Conservation (phyloP, 352 stramenopile species). For the Thraustochytrium sp. region DNA sequence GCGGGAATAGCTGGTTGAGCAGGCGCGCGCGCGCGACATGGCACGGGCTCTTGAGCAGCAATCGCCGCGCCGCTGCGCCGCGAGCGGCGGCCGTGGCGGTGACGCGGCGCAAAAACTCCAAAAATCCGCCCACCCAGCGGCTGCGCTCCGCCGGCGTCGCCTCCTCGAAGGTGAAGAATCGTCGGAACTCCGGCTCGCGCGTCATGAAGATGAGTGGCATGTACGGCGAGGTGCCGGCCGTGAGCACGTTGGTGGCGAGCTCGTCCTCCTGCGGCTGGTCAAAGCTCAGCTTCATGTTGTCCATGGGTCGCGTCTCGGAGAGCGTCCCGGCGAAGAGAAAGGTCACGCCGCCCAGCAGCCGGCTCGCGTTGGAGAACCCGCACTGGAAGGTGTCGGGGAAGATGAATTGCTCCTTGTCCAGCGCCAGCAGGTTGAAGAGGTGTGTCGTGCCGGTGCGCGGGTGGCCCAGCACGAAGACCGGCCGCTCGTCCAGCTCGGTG, state of each 20-base stretch:
- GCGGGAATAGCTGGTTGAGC: constrained; percentile 48
- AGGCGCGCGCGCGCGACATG: constrained; percentile 43
- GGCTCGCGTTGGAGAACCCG: constrained; percentile 55
- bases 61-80: not conserved
- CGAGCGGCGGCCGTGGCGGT: constrained; percentile 41
- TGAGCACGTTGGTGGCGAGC: constrained; percentile 51
- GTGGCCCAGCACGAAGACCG: constrained; percentile 50
- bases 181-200: constrained; percentile 43
- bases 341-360: constrained; percentile 56
- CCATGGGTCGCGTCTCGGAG: constrained; percentile 55
- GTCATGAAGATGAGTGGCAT: constrained; percentile 56
- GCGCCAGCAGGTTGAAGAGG: constrained; percentile 54
- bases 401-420: constrained; percentile 54
- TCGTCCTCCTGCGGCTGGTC: constrained; percentile 60
- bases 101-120: constrained; percentile 28
- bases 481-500: constrained; percentile 45
- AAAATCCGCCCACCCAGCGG: constrained; percentile 39
- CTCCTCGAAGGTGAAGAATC: constrained; percentile 47
- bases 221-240: constrained; percentile 51
- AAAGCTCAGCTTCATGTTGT: constrained; percentile 56
- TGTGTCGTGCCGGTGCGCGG: constrained; percentile 56
- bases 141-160: constrained; percentile 36
- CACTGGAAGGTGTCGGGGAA: constrained; percentile 56
- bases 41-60: constrained; percentile 49
- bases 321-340: constrained; percentile 52